Evolutionary conservation across 2,329 filamentous ascomycete species (phyloP).

Genomic region (Hymenoscyphus salicellus): DNA sequence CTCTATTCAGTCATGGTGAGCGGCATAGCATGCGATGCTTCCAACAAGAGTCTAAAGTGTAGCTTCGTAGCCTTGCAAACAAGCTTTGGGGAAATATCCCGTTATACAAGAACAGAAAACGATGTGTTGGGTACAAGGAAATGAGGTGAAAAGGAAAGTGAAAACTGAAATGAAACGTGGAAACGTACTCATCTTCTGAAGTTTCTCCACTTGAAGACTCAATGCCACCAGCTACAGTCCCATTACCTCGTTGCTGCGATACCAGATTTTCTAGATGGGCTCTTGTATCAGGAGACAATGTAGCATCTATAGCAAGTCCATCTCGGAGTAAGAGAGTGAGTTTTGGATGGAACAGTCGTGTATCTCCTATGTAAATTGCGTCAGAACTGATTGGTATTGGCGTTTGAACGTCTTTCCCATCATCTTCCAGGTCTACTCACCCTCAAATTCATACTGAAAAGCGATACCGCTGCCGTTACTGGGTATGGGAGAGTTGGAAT

Average conservation of each 20-base stretch:
- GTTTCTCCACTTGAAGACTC: neutral
- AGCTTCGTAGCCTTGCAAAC: neutral
- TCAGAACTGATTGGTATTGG: conserved; percentile 1
- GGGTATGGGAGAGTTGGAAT: neutral
- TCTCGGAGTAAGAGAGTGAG: conserved; percentile 66
- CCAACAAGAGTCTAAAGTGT: neutral
- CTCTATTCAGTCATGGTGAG: too few species aligned
- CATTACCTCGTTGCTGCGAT: conserved; percentile 10
- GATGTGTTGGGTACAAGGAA: neutral
- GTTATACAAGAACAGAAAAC: neutral
- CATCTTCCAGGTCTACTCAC: conserved; percentile 34
- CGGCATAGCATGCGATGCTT: neutral
- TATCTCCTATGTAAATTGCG: conserved; percentile 34
- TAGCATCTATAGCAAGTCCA: conserved; percentile 66
- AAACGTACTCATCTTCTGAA: neutral
- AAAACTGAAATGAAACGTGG: too few species aligned
- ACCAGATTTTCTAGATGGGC: conserved; percentile 58
- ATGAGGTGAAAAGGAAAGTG: too few species aligned
- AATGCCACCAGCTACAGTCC: neutral
- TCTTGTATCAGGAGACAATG: conserved; percentile 55
- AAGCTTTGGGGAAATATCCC: neutral
- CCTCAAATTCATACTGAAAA: conserved; percentile 55
- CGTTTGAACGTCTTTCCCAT: neutral
- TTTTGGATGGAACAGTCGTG: conserved; percentile 59
- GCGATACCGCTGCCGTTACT: conserved; percentile 29